Evolutionary conservation across 192 early-diverging fungal species (phyloP).

Genomic region (Mortierella claussenii): DNA sequence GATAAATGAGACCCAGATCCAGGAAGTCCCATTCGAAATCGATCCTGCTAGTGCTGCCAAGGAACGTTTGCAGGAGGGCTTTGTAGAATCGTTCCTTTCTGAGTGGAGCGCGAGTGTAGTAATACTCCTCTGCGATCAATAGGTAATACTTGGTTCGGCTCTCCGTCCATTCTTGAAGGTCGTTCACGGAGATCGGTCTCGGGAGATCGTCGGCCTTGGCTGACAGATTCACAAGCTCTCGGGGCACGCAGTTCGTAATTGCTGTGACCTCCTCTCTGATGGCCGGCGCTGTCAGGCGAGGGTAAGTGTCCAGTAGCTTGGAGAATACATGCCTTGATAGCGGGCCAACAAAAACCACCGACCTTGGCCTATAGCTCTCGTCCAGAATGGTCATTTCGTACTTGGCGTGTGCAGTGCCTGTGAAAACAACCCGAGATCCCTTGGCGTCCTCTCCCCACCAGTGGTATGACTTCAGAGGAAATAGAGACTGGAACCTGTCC

Average conservation of each 20-base stretch:
- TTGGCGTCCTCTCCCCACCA: slow-evolving; percentile 36
- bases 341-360: slow-evolving; percentile 41
- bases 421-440: slow-evolving; percentile 38
- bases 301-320: slow-evolving; percentile 17
- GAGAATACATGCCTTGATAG: slow-evolving; percentile 26
- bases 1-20: slow-evolving; percentile 43
- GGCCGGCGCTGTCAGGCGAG: slow-evolving; percentile 2
- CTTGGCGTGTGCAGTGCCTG: slow-evolving; percentile 28
- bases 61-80: slow-evolving; percentile 29
- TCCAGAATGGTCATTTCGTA: slow-evolving; percentile 27
- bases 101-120: neutral
- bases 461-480: slow-evolving; percentile 18
- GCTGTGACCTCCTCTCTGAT: slow-evolving; percentile 24
- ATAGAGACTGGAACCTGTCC: slow-evolving; percentile 3
- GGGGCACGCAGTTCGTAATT: slow-evolving; percentile 45
- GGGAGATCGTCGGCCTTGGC: slow-evolving; percentile 3
- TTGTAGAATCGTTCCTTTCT: no score
- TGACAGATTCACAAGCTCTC: slow-evolving; percentile 35
- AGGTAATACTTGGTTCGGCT: slow-evolving; percentile 3
- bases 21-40: slow-evolving; percentile 42
- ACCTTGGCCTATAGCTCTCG: slow-evolving; percentile 5
- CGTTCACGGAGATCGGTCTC: neutral
- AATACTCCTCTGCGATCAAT: slow-evolving; percentile 10
- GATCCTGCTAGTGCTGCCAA: slow-evolving; percentile 5
- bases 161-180: slow-evolving; percentile 15